phyloP scores from a whole-genome alignment of 352 stramenopile genomes.

The Globisporangium recalcitrans region DNA sequence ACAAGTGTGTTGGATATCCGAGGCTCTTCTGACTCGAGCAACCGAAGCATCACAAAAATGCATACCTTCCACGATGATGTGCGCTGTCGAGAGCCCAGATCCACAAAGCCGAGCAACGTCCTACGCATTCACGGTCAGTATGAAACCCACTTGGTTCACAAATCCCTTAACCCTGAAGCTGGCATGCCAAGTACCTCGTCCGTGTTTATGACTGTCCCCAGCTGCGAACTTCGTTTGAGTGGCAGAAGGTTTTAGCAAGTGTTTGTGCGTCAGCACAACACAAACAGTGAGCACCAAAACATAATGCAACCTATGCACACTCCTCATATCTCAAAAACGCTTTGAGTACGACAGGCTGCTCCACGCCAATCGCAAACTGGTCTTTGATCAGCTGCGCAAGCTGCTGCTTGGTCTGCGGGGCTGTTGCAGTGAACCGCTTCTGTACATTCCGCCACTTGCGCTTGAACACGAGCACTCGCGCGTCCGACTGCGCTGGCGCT shows the following conservation, averaged over 20 bases:
- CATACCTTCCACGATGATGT: slow-evolving; percentile 18
- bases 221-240: slow-evolving; percentile 4
- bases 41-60: not conserved
- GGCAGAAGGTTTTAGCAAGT: not conserved
- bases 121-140: slow-evolving; percentile 5
- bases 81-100: slow-evolving; percentile 7
- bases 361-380: slow-evolving; percentile 33
- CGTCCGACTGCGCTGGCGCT: not conserved
- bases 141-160: not conserved
- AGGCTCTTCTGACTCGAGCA: not conserved
- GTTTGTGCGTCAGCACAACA: not conserved
- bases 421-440: slow-evolving; percentile 36
- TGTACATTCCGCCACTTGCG: slow-evolving; percentile 60
- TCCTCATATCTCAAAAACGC: slow-evolving; percentile 31
- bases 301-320: not conserved
- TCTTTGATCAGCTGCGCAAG: slow-evolving; percentile 31
- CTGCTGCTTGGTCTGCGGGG: slow-evolving; percentile 23
- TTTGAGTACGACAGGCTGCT: slow-evolving; percentile 25
- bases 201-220: slow-evolving; percentile 9
- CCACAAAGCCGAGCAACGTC: slow-evolving; percentile 21
- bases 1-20: not conserved
- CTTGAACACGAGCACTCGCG: slow-evolving; percentile 36
- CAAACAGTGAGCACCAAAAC: not conserved
- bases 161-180: not conserved
- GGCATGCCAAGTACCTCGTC: slow-evolving; percentile 8